Base-by-base conservation (phyloP, 495 filamentous ascomycete species). In the Trypethelium eluteriae region DNA sequence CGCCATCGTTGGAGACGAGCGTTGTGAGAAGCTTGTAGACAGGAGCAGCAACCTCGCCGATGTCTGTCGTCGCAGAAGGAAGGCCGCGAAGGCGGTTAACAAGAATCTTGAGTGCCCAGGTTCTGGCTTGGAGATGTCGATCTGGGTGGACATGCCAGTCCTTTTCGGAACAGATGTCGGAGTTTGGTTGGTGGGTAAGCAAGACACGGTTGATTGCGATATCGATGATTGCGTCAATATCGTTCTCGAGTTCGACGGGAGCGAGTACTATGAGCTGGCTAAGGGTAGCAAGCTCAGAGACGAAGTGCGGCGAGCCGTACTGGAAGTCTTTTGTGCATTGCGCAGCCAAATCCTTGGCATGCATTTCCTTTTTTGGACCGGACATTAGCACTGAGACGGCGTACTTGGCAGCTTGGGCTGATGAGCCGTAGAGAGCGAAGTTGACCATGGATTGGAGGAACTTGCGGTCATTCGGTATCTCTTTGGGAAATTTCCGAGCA, bases 371-470 rank as follows among this genome's bases (percentile, higher is more conserved):
- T 44, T 88, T 85, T 41, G 94, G 89, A 38, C 89, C 83, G 14
- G 86, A 86, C 80, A 96, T 87, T 64, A 98, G 80, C 72, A 98
- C 90, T 36, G 90, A 90, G 44, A 98, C 87, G 0, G 94, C 95
- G 77, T 97, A 88, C 75, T 98, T 99, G 9, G 93, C 91, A 16
- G 90, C 90, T 69, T 86, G 86, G 12, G 91, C 83, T 2, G 94
- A 93, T 38, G 82, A 81, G 49, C 94, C 93, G 72, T 90, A 86
- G 32, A 92, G 81, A 2, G 93, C 89, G 74, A 90, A 97, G 67
- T 81, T 86, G 50, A 87, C 82, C 72, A 98, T 81, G 18, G 91
- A 87, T 69, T 93, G 87, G 35, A 85, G 77, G 67, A 98, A 95
- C 69, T 91, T 93, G 57, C 90, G 87, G 67, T 96, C 91, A 64